Evolutionary conservation across 441 rosid species (phyloP), one percentile per base, ranked within the genome.

Genomic region (Gossypium trilobum): DNA sequence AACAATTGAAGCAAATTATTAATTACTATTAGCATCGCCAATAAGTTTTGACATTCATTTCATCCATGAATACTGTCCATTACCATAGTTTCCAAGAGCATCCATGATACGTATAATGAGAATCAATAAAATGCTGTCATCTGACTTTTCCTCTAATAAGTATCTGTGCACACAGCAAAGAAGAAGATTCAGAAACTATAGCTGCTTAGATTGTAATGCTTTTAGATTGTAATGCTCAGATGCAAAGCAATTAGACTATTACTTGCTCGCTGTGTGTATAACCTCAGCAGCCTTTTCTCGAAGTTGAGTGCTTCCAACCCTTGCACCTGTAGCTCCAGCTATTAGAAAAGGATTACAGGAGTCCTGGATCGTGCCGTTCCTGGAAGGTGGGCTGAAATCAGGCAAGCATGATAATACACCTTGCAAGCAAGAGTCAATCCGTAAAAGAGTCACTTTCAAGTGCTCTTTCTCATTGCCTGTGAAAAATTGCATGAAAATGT

Each of bases 341-440:
- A 96, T 93, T 77, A 96, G 82, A 83, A 96, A 95, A 76, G 78
- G 70, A 75, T 79, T 83, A 80, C 70, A 73, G 29, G 80, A 79
- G 76, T 88, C 90, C 78, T 78, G 86, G 5, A 80, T 88, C 83
- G 76, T 82, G 77, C 86, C 92, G 80, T 79, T 91, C 79, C 79
- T 86, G 75, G 84, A 75, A 75, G 97, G 85, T 77, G 99, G 97
- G 77, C 83, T 88, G 87, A 96, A 96, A 89, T 96, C 97, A 83
- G 98, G 98, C 86, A 96, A 88, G 90, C 99, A 96, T 75, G 97
- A 96, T 75, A 91, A 85, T 85, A 91, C 97, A 81, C 99, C 99
- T 87, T 89, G 98, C 97, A 96, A 68, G 68, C 96, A 86, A 22
- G 99, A 93, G 83, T 93, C 91, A 82, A 96, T 93, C 73, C 98